phyloP scores from a whole-genome alignment of 352 stramenopile genomes.

The Halophytophthora polymorphica region DNA sequence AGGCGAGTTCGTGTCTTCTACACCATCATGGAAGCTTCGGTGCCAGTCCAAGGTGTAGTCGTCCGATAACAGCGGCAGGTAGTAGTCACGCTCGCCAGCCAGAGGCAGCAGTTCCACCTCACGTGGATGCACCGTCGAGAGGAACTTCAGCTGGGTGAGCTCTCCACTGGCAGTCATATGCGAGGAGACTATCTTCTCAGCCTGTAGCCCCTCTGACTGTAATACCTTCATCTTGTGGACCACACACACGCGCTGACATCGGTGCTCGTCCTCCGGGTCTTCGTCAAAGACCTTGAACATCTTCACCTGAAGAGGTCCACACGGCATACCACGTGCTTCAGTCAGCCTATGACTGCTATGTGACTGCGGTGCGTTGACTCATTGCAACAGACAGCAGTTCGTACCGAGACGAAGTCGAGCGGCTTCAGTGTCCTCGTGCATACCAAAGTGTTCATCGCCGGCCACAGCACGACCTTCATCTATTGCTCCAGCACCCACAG shows the following conservation, averaged over 20 bases:
- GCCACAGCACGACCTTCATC: conserved; percentile 45
- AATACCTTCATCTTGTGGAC: conserved; percentile 12
- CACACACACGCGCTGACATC: conserved; percentile 15
- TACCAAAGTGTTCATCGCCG: conserved; percentile 35
- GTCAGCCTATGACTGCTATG: no score
- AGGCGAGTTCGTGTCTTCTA: conserved; percentile 24
- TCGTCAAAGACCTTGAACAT: conserved; percentile 28
- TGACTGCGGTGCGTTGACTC: no score
- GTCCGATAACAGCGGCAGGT: conserved; percentile 50
- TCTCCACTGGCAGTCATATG: neutral
- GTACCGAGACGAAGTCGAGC: conserved; percentile 33
- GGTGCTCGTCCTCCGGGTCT: conserved; percentile 6
- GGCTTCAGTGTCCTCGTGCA: conserved; percentile 30
- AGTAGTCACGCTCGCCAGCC: conserved; percentile 46
- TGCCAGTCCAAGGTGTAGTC: conserved; percentile 47
- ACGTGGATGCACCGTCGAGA: conserved; percentile 29
- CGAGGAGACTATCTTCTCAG: conserved; percentile 15
- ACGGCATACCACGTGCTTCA: neutral
- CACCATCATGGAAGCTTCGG: conserved; percentile 28
- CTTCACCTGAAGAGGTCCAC: conserved; percentile 15
- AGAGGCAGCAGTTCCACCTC: conserved; percentile 49
- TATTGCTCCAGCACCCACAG: conserved; percentile 6
- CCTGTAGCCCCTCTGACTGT: conserved; percentile 2
- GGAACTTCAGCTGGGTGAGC: conserved; percentile 30
- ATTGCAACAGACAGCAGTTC: neutral